Base-by-base conservation (phyloP, 331 rosid genomes). In the Acacia pycnantha region DNA sequence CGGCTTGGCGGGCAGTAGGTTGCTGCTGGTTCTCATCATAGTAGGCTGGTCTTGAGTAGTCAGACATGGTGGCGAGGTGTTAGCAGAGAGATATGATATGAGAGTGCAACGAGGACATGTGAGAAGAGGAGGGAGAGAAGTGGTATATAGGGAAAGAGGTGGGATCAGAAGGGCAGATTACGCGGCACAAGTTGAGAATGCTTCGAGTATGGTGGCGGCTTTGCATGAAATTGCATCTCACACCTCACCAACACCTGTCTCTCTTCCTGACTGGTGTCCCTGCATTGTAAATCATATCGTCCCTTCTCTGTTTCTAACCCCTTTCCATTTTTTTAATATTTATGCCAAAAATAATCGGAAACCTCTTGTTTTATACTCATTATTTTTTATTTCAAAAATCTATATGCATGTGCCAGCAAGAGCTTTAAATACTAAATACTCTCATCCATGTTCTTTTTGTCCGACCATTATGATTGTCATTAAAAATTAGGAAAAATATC, bases 1-100 rank as follows among this genome's bases (percentile, higher is more conserved):
- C 85, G 26, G 87, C 64, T 70, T 85, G 93, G 86, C 87, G 90
- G 71, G 90, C 58, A 37, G 22, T 86, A 6, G 69, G 70, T 22
- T 7, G 86, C 46, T 73, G 15, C 26, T 59, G 8, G 16, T 58
- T 24, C 2, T 59, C 16, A 11, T 86, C 85, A 51, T 79, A 56
- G 47, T 79, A 50, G 83, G 44, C 26, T 18, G 80, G 74, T 76
- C 78, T 85, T 67, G 83, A 48, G 59, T 73, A 92, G 61, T 90
- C 90, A 69, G 90, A 5, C 90, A 87, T 82, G 82, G 18, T 2
- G 9, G 7, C 16, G 21, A 18, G 18, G 4, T 19, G 6, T 54
- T n/a, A 8, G 26, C 18, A 12, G 53, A 14, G 16, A 70, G 14
- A 70, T 3, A 48, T 48, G 12, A 35, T 35, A 35, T 35, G 13